Conservation (phyloP, 2,329 filamentous ascomycete species). For the Trichoderma afroharzianum region DNA sequence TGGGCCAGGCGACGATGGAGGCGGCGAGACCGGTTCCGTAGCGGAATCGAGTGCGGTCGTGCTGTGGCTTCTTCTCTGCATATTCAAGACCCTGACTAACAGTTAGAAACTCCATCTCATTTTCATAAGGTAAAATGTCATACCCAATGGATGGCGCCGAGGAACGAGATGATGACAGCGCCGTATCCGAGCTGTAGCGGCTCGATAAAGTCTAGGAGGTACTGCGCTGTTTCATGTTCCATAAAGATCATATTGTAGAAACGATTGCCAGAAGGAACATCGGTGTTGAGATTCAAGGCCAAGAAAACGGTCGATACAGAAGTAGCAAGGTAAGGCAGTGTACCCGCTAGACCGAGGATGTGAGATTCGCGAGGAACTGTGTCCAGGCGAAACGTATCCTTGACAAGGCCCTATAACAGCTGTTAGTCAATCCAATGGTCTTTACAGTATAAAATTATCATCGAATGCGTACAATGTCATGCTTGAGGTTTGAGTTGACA, state of each 20-base stretch:
- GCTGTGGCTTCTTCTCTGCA: conserved; percentile 61
- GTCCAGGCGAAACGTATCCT: conserved; percentile 63
- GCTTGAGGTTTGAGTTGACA: conserved; percentile 36
- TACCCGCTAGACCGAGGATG: conserved; percentile 69
- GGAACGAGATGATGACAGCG: conserved; percentile 87
- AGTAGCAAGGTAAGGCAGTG: conserved; percentile 81
- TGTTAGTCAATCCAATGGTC: neutral
- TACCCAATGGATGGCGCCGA: conserved; percentile 87
- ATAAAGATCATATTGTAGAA: conserved; percentile 54
- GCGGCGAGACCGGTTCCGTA: conserved; percentile 81
- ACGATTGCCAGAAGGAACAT: conserved; percentile 56
- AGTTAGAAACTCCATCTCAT: neutral
- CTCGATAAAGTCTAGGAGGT: conserved; percentile 72
- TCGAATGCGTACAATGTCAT: conserved; percentile 52
- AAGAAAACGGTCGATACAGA: conserved; percentile 79
- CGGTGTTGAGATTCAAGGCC: conserved; percentile 75
- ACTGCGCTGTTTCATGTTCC: conserved; percentile 65
- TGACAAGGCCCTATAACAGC: conserved; percentile 55
- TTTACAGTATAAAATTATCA: conserved; percentile 14
- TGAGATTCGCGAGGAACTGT: conserved; percentile 66
- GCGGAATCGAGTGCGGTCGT: conserved; percentile 66
- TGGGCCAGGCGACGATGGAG: conserved; percentile 83
- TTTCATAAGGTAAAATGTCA: neutral
- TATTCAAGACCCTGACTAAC: conserved; percentile 67
- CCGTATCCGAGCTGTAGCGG: conserved; percentile 89